Conservation (phyloP, 176 grass and related monocot genomes). For the Cenchrus purpureus region DNA sequence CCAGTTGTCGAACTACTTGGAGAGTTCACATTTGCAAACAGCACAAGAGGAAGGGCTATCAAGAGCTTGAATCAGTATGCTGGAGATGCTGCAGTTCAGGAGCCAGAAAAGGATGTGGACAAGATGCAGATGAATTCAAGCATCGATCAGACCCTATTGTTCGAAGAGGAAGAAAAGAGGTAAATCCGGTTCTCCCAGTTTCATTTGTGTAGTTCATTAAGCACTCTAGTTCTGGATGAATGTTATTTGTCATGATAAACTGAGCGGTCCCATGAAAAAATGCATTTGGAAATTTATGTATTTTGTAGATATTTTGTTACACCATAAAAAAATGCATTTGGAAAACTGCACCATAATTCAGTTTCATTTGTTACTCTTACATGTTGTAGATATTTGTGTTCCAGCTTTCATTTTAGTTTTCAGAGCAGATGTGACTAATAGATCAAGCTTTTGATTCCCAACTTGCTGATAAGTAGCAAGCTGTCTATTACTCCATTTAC, state of each 20-base stretch:
- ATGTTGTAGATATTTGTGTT: too few relatives aligned
- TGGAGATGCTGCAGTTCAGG: conserved; percentile 29
- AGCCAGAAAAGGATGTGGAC: neutral
- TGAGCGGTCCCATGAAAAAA: neutral
- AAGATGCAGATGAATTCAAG: conserved; percentile 32
- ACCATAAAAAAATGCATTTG: neutral
- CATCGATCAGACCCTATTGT: conserved; percentile 15
- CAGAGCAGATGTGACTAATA: neutral
- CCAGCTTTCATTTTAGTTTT: neutral
- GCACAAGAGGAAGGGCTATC: conserved; percentile 16
- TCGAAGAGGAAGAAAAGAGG: conserved; percentile 33
- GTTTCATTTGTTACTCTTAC: too few relatives aligned
- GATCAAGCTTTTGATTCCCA: neutral
- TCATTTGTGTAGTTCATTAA: neutral
- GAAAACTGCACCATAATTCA: too few relatives aligned
- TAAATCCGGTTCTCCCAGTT: conserved; percentile 13
- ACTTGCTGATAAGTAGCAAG: neutral
- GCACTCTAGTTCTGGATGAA: conserved; percentile 15
- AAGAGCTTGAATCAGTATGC: conserved; percentile 24
- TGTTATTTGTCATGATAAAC: neutral
- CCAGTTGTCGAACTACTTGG: conserved; percentile 52
- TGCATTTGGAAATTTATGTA: neutral
- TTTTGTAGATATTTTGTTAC: neutral
- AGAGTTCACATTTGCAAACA: conserved; percentile 41
- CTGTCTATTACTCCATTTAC: neutral